Percentiles rank a stretch among this genome's conserved stretches.
These are phyloP conservation scores for Kokia cookei DNA, from an alignment of 441 rosid species.

Conservation along the genomic window DNA sequence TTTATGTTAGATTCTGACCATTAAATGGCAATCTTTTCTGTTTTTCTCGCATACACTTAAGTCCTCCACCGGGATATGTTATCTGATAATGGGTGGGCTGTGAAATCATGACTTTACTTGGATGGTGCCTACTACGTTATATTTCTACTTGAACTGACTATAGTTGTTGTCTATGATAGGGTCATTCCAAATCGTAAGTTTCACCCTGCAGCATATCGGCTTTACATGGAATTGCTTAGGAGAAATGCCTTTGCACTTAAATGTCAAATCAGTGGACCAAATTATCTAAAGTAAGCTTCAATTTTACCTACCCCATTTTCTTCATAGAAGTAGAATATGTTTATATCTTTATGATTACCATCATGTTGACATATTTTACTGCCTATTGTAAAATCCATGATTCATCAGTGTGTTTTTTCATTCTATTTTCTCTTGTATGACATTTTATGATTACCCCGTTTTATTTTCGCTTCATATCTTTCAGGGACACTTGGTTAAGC, in stretches of 20 bases:
- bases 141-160: neutral
- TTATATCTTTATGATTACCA: neutral
- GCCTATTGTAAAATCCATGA: neutral
- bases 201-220: slow-evolving; percentile 82
- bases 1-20: neutral
- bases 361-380: neutral
- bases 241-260: slow-evolving; percentile 65
- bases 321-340: neutral
- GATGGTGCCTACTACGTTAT: neutral
- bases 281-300: slow-evolving; percentile 43
- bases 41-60: too few relatives aligned
- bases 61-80: neutral
- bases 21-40: neutral
- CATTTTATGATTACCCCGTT: neutral
- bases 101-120: neutral
- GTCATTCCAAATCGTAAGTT: slow-evolving; percentile 64
- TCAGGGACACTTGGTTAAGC: neutral
- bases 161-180: slow-evolving; percentile 30
- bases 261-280: slow-evolving; percentile 41
- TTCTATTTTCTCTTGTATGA: neutral
- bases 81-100: neutral
- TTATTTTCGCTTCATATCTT: neutral
- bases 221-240: slow-evolving; percentile 75
- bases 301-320: neutral
- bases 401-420: neutral